phyloP scores from a whole-genome alignment of 805 yeast genomes.

The Saturnispora mendoncae region DNA sequence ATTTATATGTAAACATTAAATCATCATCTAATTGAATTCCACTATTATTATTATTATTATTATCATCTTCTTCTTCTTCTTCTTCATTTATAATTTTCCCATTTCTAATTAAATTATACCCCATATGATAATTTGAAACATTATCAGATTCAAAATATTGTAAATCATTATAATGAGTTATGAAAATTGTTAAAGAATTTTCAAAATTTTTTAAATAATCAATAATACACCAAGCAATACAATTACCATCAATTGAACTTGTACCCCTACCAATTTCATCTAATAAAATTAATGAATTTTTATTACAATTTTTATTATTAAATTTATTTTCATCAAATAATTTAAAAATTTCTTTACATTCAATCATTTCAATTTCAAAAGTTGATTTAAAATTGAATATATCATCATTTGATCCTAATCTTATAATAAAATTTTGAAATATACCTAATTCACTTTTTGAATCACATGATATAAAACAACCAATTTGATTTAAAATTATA shows the following conservation, averaged over 20 bases:
- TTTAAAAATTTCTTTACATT: slow-evolving; percentile 49
- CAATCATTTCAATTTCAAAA: slow-evolving; percentile 68
- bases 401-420: slow-evolving; percentile 83
- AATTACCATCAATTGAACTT: slow-evolving; percentile 63
- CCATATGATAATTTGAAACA: slow-evolving; percentile 66
- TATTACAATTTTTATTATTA: slow-evolving; percentile 6
- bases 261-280: slow-evolving; percentile 79
- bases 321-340: too few relatives aligned
- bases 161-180: slow-evolving; percentile 75
- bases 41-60: too few relatives aligned
- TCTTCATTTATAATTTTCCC: slow-evolving; percentile 3
- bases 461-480: slow-evolving; percentile 72
- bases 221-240: slow-evolving; percentile 69
- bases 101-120: slow-evolving; percentile 28
- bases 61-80: slow-evolving; percentile 21
- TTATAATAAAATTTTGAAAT: slow-evolving; percentile 42
- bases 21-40: slow-evolving; percentile 18
- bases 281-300: slow-evolving; percentile 50
- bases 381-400: slow-evolving; percentile 71
- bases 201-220: slow-evolving; percentile 39
- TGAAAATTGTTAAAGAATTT: slow-evolving; percentile 58
- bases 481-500: slow-evolving; percentile 68
- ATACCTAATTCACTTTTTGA: slow-evolving; percentile 41
- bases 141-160: slow-evolving; percentile 38
- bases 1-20: slow-evolving; percentile 44